phyloP scores from a whole-genome alignment of 176 grass and related monocot genomes.

The Aegilops longissima region DNA sequence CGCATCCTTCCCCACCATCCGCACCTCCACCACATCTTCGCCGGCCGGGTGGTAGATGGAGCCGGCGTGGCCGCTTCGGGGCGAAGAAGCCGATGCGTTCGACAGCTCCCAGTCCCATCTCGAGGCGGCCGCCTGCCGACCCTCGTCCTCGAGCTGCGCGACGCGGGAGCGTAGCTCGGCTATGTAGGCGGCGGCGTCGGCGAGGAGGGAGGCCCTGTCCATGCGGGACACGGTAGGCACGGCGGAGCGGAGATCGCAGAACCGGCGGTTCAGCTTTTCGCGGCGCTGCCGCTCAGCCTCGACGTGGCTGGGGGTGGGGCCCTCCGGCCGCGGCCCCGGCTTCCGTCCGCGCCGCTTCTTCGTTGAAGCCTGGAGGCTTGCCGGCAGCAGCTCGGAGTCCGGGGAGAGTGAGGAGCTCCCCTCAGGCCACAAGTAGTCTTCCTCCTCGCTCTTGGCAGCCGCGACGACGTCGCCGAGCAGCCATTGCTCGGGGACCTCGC shows the following conservation, averaged over 20 bases:
- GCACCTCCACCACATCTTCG: background rate
- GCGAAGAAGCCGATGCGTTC: background rate
- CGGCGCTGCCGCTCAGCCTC: background rate
- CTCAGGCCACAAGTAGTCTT: background rate
- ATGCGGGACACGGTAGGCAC: background rate
- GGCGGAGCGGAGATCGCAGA: background rate
- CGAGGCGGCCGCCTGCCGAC: background rate
- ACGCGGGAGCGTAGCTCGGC: slow-evolving; percentile 2
- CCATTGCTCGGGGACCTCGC: background rate
- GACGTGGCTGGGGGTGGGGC: background rate
- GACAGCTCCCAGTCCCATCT: background rate
- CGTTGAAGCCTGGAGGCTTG: background rate
- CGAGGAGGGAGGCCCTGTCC: background rate
- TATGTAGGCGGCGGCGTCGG: background rate
- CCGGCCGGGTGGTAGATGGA: background rate
- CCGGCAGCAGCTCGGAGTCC: background rate
- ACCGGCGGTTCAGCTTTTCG: background rate
- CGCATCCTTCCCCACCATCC: background rate
- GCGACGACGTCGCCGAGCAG: background rate
- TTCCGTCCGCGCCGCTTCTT: background rate
- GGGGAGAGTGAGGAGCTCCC: background rate
- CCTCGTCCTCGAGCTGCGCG: background rate
- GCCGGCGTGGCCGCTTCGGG: background rate
- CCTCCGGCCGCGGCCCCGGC: background rate
- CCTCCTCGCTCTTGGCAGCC: background rate